Evolutionary conservation across 208 protist genomes (phyloP).

Genomic region (Acanthamoeba castellanii): DNA sequence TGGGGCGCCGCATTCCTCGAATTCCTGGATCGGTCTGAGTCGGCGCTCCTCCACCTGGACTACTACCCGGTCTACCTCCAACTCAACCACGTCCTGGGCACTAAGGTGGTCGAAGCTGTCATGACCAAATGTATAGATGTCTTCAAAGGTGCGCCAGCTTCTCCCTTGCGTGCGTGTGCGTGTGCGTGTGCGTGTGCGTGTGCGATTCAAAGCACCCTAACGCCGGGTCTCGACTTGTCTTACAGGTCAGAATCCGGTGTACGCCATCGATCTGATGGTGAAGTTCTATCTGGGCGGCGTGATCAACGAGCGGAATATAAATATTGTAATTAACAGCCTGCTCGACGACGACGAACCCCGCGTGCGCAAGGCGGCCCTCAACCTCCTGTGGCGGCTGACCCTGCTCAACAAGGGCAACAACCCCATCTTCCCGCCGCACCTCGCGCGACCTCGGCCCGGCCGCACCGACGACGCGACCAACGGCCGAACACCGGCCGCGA

Average conservation of each 20-base stretch:
- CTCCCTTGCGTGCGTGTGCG: not conserved
- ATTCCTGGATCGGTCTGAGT: slow-evolving; percentile 33
- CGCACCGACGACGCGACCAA: not conserved
- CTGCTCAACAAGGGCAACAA: slow-evolving; percentile 16
- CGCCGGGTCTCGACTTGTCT: not conserved
- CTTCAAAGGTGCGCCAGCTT: not conserved
- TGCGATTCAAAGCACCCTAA: not conserved
- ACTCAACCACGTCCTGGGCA: not conserved
- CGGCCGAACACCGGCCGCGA: not conserved
- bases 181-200: no score
- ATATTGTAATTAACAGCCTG: slow-evolving; percentile 53
- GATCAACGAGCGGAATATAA: slow-evolving; percentile 49
- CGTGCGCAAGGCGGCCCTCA: slow-evolving; percentile 22
- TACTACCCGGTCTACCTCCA: slow-evolving; percentile 63
- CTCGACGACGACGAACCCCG: slow-evolving; percentile 24
- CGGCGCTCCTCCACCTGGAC: slow-evolving; percentile 29
- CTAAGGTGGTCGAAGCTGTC: slow-evolving; percentile 15
- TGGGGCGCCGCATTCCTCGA: slow-evolving; percentile 14
- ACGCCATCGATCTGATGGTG: not conserved
- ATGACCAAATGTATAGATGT: slow-evolving; percentile 53
- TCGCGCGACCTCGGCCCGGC: not conserved
- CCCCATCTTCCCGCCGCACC: slow-evolving; percentile 14
- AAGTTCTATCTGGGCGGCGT: slow-evolving; percentile 34
- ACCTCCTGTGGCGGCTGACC: slow-evolving; percentile 31
- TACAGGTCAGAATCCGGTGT: slow-evolving; percentile 13